Base-by-base conservation (phyloP, 352 stramenopile genomes). In the Globisporangium cystogenes region DNA sequence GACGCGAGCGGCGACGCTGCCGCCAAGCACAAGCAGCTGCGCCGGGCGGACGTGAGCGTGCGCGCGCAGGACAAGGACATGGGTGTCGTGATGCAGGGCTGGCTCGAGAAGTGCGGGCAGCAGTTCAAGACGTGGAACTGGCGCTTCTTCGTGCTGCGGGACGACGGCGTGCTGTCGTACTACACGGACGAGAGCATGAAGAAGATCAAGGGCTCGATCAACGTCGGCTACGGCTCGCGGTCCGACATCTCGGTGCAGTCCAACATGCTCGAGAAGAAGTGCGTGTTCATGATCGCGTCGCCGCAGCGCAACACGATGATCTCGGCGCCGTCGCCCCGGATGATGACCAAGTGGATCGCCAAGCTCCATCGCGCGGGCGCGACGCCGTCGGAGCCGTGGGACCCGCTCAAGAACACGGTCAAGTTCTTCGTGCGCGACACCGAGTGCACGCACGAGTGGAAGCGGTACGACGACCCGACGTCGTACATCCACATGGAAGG, bases 111-210 rank as follows among this genome's bases (percentile, higher is more conserved):
- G 58, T 93, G 85, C 53, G 82, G 85, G 1, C 81, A 92, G 63
- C 80, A 88, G 53, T 90, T 95, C 63, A 93, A 95, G 74, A 93
- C 85, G 47, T 93, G 85, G 85, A 92, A 95, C 58, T 91, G 75
- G 82, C 80, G 82, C 40, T 93, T 90, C 68, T 95, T 95, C 51
- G 85, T 93, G 47, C 65, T 95, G 42, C 76, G 80, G 18, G 67
- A 84, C 45, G 82, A 93, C 60, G 81, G 85, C 31, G 74, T 90
- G 44, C 68, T 95, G 51, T 83, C 76, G 8, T 94, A 94, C 53
- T 95, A 91, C 55, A 70, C 64, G 1, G 78, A 91, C 55, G 78
- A 90, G 53, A 72, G 78, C 36, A 68, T 84, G 37, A 78, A 76
- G 52, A 89, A 85, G 64, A 66, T 82, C 18, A 95, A 95, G 41